Conservation (phyloP, 75 land plant genomes). For the Ceratopteris richardii region DNA sequence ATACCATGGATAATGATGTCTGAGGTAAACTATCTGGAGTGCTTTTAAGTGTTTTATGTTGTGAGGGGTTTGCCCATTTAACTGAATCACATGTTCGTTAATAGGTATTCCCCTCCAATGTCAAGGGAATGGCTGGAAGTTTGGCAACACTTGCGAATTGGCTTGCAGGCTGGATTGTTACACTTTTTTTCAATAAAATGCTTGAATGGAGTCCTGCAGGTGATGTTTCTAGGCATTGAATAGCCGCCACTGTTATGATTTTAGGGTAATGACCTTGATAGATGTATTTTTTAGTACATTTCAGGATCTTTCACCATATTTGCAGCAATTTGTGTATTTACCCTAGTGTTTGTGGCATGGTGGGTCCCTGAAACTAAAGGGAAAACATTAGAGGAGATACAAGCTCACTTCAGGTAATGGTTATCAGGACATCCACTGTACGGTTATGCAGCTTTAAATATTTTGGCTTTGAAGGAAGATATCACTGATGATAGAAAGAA, state of each 20-base stretch:
- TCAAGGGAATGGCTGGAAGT: constrained; percentile 79
- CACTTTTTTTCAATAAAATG: constrained; percentile 63
- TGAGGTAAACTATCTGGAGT: constrained; percentile 43
- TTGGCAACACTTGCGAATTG: constrained; percentile 78
- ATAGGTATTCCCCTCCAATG: constrained; percentile 69
- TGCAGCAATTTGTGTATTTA: constrained; percentile 4
- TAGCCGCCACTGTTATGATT: too few species aligned
- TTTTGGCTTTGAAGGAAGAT: too few species aligned
- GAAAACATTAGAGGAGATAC: constrained; percentile 26
- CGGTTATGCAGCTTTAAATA: too few species aligned
- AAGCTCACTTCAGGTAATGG: constrained; percentile 17
- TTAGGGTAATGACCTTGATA: too few species aligned
- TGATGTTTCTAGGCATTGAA: constrained; percentile 1
- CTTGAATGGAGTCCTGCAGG: constrained; percentile 67
- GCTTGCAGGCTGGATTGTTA: constrained; percentile 43
- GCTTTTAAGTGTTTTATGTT: too few species aligned
- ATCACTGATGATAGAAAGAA: too few species aligned
- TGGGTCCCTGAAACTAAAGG: constrained; percentile 30
- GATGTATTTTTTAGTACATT: too few species aligned
- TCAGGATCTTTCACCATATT: background rate
- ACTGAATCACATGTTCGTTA: too few species aligned
- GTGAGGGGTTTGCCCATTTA: background rate
- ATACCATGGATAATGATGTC: constrained; percentile 98
- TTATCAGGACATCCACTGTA: too few species aligned
- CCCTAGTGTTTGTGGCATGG: constrained; percentile 20